phyloP scores from a whole-genome alignment of 495 filamentous ascomycete species.

The Aspergillus baeticus region DNA sequence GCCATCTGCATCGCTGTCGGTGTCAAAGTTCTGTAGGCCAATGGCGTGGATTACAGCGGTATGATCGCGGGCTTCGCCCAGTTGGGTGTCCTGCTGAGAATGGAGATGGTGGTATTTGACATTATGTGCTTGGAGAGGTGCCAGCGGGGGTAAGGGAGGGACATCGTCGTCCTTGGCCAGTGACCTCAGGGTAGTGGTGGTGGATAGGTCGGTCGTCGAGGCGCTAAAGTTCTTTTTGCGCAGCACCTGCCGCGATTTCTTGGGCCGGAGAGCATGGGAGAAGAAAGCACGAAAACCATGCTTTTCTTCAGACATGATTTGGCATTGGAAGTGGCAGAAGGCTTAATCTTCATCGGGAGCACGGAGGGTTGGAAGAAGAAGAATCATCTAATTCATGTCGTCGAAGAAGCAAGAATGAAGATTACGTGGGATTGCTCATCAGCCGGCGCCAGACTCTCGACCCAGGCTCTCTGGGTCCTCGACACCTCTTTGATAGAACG shows the following conservation, averaged over 20 bases:
- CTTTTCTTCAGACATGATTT: conserved; percentile 37
- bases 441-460: not conserved
- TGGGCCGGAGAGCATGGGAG: conserved; percentile 38
- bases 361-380: conserved; percentile 4
- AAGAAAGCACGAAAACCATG: conserved; percentile 36
- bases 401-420: conserved; percentile 5
- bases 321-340: not conserved
- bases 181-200: conserved; percentile 24
- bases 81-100: conserved; percentile 39
- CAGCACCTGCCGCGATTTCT: conserved; percentile 48
- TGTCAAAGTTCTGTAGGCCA: conserved; percentile 38
- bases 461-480: no score
- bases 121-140: conserved; percentile 39
- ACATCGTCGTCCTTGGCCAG: conserved; percentile 25
- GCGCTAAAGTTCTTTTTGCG: conserved; percentile 40
- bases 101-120: conserved; percentile 36
- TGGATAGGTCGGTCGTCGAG: conserved; percentile 31
- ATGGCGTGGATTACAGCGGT: conserved; percentile 49
- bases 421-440: conserved; percentile 6
- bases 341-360: not conserved
- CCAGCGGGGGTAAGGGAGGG: conserved; percentile 36
- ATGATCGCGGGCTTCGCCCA: conserved; percentile 49
- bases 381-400: not conserved
- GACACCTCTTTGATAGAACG: no score
- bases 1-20: conserved; percentile 18